These are phyloP conservation scores for Scedosporium apiospermum DNA, from an alignment of 2,329 filamentous ascomycete genomes.

Conservation along the genomic window DNA sequence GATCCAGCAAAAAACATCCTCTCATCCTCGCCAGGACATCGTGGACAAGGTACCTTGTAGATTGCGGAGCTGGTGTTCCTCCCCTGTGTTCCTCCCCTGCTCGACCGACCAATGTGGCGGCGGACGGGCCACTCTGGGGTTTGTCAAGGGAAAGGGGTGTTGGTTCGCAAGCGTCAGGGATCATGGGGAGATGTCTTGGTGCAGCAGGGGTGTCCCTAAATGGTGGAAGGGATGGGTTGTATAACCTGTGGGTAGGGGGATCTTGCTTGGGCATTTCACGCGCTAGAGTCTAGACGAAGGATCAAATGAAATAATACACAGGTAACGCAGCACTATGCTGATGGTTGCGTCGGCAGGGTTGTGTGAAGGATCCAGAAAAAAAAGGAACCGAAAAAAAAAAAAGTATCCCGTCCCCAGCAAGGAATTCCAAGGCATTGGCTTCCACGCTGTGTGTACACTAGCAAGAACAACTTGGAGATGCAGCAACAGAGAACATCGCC, in stretches of 20 bases:
- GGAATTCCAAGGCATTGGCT: background rate
- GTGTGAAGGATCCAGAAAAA: background rate
- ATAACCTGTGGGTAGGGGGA: too few species aligned
- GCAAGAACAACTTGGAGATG: background rate
- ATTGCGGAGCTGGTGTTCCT: background rate
- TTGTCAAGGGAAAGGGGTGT: background rate
- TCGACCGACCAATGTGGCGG: background rate
- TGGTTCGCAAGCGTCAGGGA: background rate
- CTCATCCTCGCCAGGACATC: background rate
- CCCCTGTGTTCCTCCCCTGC: background rate
- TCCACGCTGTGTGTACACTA: background rate
- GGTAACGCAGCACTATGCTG: too few species aligned
- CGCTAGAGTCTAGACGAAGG: too few species aligned
- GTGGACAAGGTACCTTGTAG: background rate
- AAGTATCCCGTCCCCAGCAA: background rate
- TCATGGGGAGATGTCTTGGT: background rate
- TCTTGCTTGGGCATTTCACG: too few species aligned
- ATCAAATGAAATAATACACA: too few species aligned
- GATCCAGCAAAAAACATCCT: too few species aligned
- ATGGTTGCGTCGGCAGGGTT: background rate
- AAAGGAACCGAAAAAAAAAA: too few species aligned
- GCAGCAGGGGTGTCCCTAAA: background rate
- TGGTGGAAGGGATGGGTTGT: too few species aligned
- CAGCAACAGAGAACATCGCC: background rate
- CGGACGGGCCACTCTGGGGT: conserved; percentile 1